These are phyloP conservation scores for Mycena galericulata DNA, from an alignment of 768 basidiomycete species.

Conservation along the genomic window DNA sequence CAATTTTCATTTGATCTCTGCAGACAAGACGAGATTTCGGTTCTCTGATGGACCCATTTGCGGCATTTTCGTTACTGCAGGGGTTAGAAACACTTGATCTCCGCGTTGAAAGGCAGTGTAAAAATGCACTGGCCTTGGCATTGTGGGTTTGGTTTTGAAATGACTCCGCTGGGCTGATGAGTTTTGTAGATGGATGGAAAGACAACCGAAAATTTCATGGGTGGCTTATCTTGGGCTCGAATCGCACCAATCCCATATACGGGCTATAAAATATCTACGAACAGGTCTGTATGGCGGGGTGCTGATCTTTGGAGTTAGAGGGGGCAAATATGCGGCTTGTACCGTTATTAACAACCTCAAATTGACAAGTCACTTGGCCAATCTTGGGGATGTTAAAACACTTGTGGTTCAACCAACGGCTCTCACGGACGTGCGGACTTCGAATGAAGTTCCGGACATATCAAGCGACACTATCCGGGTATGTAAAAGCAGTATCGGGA, in stretches of 20 bases:
- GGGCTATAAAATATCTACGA: neutral
- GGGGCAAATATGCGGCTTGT: neutral
- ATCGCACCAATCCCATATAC: neutral
- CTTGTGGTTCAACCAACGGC: neutral
- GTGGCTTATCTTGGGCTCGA: neutral
- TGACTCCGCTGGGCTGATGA: too few relatives aligned
- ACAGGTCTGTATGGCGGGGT: neutral
- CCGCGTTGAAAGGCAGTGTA: neutral
- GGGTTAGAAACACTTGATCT: constrained; percentile 8
- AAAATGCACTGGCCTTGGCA: neutral
- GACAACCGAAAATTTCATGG: neutral
- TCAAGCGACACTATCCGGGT: neutral
- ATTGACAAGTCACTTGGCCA: neutral
- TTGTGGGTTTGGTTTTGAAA: neutral
- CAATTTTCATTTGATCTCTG: neutral
- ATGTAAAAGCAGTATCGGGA: too few relatives aligned
- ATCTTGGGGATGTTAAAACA: neutral
- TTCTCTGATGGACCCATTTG: neutral
- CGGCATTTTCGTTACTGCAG: neutral
- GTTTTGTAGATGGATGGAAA: neutral
- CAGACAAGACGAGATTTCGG: neutral
- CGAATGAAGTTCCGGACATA: neutral
- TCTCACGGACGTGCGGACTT: neutral
- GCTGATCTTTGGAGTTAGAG: neutral
- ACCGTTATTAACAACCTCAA: neutral